Percentiles rank a stretch among this genome's conserved stretches.
Conservation (phyloP, 169 alveolate species). For the Plasmodium gaboni region DNA sequence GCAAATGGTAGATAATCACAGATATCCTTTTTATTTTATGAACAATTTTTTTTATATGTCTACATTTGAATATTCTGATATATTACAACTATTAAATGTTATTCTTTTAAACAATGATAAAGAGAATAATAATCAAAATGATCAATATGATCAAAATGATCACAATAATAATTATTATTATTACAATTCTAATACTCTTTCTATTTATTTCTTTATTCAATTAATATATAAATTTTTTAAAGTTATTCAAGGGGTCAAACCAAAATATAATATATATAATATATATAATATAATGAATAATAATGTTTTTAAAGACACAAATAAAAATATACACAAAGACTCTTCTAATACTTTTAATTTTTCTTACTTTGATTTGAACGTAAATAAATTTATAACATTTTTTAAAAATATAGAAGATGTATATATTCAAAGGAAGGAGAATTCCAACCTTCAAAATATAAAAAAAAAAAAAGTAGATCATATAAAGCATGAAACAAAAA, state of each 20-base stretch:
- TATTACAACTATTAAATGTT: constrained; percentile 11
- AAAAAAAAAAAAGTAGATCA: too few relatives aligned
- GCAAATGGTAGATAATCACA: neutral
- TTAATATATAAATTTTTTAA: constrained; percentile 41
- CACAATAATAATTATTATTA: too few relatives aligned
- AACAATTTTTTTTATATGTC: constrained; percentile 28
- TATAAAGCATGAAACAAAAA: too few relatives aligned
- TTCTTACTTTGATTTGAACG: too few relatives aligned
- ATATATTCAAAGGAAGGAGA: too few relatives aligned
- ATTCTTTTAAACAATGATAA: neutral
- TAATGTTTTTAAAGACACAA: constrained; percentile 22
- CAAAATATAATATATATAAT: neutral
- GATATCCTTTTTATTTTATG: neutral
- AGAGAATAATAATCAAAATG: too few relatives aligned
- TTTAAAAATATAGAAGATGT: too few relatives aligned
- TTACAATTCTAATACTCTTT: too few relatives aligned
- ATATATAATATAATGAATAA: neutral
- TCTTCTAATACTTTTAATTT: neutral
- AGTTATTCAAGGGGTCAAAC: neutral
- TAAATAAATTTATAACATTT: too few relatives aligned
- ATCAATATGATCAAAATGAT: too few relatives aligned
- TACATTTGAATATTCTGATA: constrained; percentile 20
- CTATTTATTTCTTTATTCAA: constrained; percentile 20
- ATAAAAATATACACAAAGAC: neutral
- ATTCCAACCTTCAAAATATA: too few relatives aligned